phyloP scores from a whole-genome alignment of 768 basidiomycete species.

The Lactifluus hygrophoroides region DNA sequence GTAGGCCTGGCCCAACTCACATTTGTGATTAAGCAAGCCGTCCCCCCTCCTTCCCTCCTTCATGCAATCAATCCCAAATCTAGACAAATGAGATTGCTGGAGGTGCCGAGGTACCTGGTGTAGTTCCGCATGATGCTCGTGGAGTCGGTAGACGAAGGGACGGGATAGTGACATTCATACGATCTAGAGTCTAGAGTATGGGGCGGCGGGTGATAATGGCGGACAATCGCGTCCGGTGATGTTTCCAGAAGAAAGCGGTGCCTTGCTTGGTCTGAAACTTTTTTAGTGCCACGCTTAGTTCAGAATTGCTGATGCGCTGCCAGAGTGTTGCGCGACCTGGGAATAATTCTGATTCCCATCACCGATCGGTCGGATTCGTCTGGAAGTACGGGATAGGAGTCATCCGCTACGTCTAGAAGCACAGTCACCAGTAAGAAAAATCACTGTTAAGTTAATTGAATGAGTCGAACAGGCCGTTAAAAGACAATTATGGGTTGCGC shows the following conservation, averaged over 20 bases:
- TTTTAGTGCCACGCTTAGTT: neutral
- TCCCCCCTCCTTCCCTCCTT: neutral
- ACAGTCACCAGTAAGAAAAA: neutral
- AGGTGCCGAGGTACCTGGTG: neutral
- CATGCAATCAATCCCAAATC: too few species aligned
- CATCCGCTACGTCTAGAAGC: neutral
- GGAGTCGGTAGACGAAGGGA: neutral
- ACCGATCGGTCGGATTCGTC: slow-evolving; percentile 16
- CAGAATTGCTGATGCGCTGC: neutral
- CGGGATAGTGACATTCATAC: neutral
- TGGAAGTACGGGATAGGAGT: slow-evolving; percentile 5
- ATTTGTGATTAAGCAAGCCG: slow-evolving; percentile 6
- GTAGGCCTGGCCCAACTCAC: neutral
- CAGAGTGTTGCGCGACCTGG: neutral
- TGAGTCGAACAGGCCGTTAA: neutral
- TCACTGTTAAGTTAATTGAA: neutral
- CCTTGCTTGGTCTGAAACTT: neutral
- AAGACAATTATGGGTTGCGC: neutral
- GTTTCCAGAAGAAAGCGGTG: neutral
- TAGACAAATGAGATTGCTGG: neutral
- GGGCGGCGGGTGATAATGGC: neutral
- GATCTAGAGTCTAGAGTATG: neutral
- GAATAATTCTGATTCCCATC: slow-evolving; percentile 4
- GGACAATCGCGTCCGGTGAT: neutral
- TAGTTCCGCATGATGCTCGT: neutral